A percentile compares a stretch with the other conserved stretches of the same genome.
Evolutionary conservation across 208 protist genomes (phyloP).

Genomic region (Crithidia bombi): DNA sequence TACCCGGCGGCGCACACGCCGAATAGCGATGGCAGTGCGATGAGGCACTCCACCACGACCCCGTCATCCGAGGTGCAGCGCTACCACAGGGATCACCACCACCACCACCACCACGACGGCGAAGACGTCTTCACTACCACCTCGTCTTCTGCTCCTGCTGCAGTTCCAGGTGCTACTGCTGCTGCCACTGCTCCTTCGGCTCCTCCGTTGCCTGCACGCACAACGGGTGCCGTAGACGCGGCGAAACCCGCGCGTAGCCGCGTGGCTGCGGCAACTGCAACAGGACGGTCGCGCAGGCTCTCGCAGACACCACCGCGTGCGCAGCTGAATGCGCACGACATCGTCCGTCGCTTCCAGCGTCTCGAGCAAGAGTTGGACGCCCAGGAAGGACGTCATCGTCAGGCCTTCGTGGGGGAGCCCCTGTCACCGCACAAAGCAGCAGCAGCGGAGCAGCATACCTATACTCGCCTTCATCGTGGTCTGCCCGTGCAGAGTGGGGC

Average conservation of each 20-base stretch:
- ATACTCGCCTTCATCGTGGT: conserved; percentile 1
- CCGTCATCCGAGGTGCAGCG: background rate
- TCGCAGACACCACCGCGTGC: background rate
- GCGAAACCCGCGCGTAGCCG: background rate
- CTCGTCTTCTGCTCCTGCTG: background rate
- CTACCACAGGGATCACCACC: background rate
- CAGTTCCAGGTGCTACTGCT: too few relatives aligned
- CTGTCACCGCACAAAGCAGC: background rate
- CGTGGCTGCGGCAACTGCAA: background rate
- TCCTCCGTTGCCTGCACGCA: background rate
- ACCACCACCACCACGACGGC: background rate
- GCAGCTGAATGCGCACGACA: conserved; percentile 33
- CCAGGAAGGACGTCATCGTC: conserved; percentile 22
- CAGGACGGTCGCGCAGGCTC: conserved; percentile 1
- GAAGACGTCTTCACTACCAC: background rate
- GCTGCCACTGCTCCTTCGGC: too few relatives aligned
- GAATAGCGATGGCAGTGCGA: conserved; percentile 3
- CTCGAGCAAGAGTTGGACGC: conserved; percentile 37
- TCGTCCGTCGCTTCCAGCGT: conserved; percentile 36
- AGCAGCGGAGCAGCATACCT: background rate
- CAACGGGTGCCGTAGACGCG: background rate
- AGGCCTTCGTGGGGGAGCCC: background rate
- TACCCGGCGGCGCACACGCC: conserved; percentile 25
- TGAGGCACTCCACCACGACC: background rate
- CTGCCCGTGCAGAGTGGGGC: background rate